Evolutionary conservation across 1,284 basidiomycete genomes (phyloP), one percentile per base, ranked within the genome.

Genomic region (Peniophora sp.): DNA sequence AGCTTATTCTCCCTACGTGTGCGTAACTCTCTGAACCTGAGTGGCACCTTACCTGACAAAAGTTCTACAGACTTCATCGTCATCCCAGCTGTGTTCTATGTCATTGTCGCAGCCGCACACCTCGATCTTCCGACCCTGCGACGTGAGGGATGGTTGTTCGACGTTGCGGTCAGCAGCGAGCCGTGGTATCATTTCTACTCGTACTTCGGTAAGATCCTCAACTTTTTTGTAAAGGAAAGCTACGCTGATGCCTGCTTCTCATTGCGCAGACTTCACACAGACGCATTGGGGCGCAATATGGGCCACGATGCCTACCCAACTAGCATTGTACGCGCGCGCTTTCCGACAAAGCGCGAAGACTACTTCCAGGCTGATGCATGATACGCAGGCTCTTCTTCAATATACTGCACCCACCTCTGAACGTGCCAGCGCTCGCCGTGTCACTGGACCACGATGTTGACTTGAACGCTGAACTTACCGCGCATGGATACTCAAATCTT

Each of bases 341-440:
- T 23, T 65, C 59, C 52, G 61, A 61, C 50, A 57, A n/a, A 32
- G 47, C 46, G 48, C 9, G n/a, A n/a, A 6, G 34, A 14, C 36
- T 41, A 63, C 39, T n/a, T 10, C 22, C 27, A 24, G 2, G 23
- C 23, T 35, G 27, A 52, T 34, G 14, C 17, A 32, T n/a, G 41
- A 53, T n/a, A n/a, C 10, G 49, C 32, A 87, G 85, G 52, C 55
- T 94, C 38, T 94, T 95, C 65, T 95, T 96, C 68, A 93, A 97
- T 56, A 85, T 98, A 49, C 69, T 99, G 11, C 96, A 98, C 63
- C 95, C 97, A 10, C 93, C 92, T 36, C 71, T 96, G 50, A 96
- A 96, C 58, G 90, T 97, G 2, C 96, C 96, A 2, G 93, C 95
- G 5, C 73, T 99, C 10, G 88, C 87, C 47, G 90, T 99, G n/a